These are phyloP conservation scores for Linum trigynum DNA, from an alignment of 345 rosid genomes.

Conservation along the genomic window DNA sequence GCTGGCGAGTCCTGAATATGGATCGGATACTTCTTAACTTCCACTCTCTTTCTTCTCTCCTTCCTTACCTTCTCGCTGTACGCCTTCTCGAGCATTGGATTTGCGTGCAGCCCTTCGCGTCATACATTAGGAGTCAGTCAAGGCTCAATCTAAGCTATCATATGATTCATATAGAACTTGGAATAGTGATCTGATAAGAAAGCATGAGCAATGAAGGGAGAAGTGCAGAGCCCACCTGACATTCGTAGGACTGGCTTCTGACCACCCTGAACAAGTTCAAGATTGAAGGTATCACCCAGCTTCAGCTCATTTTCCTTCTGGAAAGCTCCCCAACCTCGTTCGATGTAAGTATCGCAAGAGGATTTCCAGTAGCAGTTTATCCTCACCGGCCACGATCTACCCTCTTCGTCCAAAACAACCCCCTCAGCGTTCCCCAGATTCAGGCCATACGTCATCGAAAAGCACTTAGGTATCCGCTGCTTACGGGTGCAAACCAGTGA, in stretches of 20 bases:
- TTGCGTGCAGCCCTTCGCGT: slow-evolving; percentile 1
- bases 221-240: background rate
- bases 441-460: slow-evolving; percentile 5
- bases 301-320: background rate
- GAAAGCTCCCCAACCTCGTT: slow-evolving; percentile 9
- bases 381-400: slow-evolving; percentile 13
- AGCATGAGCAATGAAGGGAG: background rate
- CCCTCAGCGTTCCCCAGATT: background rate
- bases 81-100: background rate
- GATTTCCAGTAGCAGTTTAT: background rate
- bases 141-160: background rate
- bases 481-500: background rate
- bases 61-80: background rate
- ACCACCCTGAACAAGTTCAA: slow-evolving; percentile 9
- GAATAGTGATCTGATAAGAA: background rate
- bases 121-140: background rate
- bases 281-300: slow-evolving; percentile 7
- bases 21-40: background rate
- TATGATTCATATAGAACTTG: background rate
- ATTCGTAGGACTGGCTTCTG: slow-evolving; percentile 3
- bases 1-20: background rate
- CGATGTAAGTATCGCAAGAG: background rate
- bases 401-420: slow-evolving; percentile 9
- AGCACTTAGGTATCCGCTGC: slow-evolving; percentile 8
- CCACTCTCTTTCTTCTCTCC: background rate